phyloP scores from a whole-genome alignment of 208 protist species.

The Leptomonas pyrrhocoris region DNA sequence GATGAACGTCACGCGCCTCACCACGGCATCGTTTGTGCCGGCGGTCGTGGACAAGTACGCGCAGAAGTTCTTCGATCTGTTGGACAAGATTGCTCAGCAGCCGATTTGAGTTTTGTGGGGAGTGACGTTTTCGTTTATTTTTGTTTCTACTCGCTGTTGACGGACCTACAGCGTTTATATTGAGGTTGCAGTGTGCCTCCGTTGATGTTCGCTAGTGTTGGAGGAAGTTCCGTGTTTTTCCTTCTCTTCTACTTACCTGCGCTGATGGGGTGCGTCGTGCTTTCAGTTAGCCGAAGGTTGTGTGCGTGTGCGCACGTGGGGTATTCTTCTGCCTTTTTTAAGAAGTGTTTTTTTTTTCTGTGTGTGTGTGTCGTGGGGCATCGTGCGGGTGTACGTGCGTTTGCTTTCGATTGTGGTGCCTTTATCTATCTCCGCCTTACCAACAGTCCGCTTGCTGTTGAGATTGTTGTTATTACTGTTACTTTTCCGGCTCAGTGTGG shows the following conservation, averaged over 20 bases:
- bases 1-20: slow-evolving; percentile 59
- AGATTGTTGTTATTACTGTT: no score
- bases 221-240: background rate
- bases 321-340: slow-evolving; percentile 7
- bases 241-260: background rate
- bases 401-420: no score
- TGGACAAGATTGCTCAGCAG: slow-evolving; percentile 46
- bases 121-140: background rate
- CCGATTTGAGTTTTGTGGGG: slow-evolving; percentile 18
- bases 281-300: background rate
- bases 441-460: no score
- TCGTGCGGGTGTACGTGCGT: no score
- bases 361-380: background rate
- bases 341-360: background rate
- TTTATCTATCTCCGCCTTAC: no score
- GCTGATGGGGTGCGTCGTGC: background rate
- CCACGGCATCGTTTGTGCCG: slow-evolving; percentile 46
- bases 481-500: no score
- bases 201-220: background rate
- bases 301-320: no score
- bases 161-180: background rate
- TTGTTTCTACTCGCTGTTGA: background rate
- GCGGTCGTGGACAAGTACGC: slow-evolving; percentile 49
- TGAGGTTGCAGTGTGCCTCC: background rate
- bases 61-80: slow-evolving; percentile 71